Percentiles rank a stretch among this genome's conserved stretches.
Conservation (phyloP, 805 yeast species). For the Sugiyamaella floridensis region DNA sequence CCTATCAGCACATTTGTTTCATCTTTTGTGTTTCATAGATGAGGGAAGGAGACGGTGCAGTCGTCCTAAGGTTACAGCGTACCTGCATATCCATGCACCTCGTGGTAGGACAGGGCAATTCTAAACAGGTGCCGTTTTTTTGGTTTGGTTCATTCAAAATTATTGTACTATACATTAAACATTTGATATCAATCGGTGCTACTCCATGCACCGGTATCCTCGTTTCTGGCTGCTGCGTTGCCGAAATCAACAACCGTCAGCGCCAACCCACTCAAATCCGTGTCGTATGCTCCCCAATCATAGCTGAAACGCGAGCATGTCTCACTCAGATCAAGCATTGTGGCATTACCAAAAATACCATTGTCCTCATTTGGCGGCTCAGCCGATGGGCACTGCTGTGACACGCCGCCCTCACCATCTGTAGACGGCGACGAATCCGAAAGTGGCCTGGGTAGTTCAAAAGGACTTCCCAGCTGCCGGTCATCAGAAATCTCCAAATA, state of each 20-base stretch:
- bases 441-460: neutral
- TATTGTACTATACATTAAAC: too few species aligned
- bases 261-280: neutral
- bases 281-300: neutral
- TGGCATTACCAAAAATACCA: neutral
- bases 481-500: neutral
- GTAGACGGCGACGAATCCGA: neutral
- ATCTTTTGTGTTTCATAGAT: neutral
- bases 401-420: neutral
- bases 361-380: neutral
- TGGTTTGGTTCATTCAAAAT: neutral
- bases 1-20: neutral
- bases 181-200: too few species aligned
- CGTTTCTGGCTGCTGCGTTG: neutral
- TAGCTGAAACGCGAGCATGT: neutral
- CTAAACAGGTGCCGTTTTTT: neutral
- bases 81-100: neutral
- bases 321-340: neutral
- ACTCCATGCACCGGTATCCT: too few species aligned
- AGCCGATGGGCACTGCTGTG: neutral
- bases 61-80: neutral
- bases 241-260: neutral
- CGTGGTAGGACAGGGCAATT: neutral
- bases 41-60: too few species aligned
- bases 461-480: neutral